phyloP scores from a whole-genome alignment of 2,329 filamentous ascomycete genomes.

The Catunica adiposa region DNA sequence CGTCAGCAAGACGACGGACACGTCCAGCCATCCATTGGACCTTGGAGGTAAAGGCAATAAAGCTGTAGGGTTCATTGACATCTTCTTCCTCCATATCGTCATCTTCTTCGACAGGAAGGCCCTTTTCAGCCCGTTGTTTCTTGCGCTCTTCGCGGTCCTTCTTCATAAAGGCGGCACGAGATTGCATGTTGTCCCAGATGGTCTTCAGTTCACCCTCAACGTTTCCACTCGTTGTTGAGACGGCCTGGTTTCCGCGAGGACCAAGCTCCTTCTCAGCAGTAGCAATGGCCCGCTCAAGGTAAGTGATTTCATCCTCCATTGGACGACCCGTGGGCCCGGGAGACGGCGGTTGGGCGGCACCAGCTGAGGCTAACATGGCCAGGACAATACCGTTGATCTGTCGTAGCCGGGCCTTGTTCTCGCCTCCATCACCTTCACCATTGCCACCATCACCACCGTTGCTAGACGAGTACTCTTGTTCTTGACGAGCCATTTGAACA shows the following conservation, averaged over 20 bases:
- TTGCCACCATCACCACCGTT: not conserved
- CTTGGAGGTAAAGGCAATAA: constrained; percentile 60
- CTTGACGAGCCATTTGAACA: constrained; percentile 42
- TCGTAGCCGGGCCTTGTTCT: constrained; percentile 38
- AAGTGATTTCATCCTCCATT: constrained; percentile 50
- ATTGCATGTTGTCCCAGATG: constrained; percentile 41
- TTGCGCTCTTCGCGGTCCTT: constrained; percentile 37
- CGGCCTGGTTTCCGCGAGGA: constrained; percentile 7
- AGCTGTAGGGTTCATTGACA: constrained; percentile 46
- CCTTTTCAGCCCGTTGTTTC: constrained; percentile 38
- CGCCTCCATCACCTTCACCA: constrained; percentile 17
- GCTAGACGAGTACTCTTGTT: constrained; percentile 29
- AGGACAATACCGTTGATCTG: constrained; percentile 49
- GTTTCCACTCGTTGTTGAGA: constrained; percentile 31
- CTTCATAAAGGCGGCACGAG: constrained; percentile 35
- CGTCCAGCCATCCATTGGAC: constrained; percentile 65
- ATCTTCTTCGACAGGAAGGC: constrained; percentile 41
- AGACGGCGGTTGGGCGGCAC: constrained; percentile 36
- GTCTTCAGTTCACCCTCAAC: constrained; percentile 37
- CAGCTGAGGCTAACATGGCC: constrained; percentile 34
- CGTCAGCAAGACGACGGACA: constrained; percentile 63
- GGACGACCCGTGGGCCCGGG: constrained; percentile 40
- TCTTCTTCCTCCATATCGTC: constrained; percentile 46
- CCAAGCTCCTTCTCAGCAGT: constrained; percentile 12
- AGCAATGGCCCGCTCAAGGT: constrained; percentile 39